Conservation (phyloP, 2,329 filamentous ascomycete species). For the Paramyrothecium roridum region DNA sequence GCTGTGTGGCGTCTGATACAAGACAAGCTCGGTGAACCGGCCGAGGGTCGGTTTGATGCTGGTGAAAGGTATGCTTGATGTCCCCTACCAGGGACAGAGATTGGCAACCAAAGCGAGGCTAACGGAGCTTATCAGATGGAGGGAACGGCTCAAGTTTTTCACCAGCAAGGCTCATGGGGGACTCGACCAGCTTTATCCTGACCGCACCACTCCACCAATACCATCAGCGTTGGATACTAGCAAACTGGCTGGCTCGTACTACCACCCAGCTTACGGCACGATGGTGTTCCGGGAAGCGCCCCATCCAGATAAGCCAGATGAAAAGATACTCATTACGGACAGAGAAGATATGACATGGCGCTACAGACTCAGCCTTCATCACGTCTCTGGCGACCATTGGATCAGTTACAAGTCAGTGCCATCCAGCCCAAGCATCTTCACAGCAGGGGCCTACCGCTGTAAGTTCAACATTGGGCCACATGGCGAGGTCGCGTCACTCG, state of each 20-base stretch:
- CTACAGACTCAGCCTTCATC: conserved; percentile 15
- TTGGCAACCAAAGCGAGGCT: not conserved
- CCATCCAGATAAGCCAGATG: conserved; percentile 5
- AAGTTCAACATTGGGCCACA: conserved; percentile 11
- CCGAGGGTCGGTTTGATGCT: conserved; percentile 12
- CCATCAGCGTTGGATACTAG: conserved; percentile 31
- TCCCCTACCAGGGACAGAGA: too few relatives aligned
- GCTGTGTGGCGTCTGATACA: conserved; percentile 24
- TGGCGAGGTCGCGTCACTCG: conserved; percentile 10
- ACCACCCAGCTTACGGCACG: conserved; percentile 35
- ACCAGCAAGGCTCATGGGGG: conserved; percentile 23
- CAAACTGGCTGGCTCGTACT: conserved; percentile 36
- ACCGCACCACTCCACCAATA: conserved; percentile 27
- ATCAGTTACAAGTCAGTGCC: conserved; percentile 7
- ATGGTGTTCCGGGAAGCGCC: conserved; percentile 14
- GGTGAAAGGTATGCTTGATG: conserved; percentile 11
- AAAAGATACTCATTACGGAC: conserved; percentile 18
- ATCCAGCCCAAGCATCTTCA: not conserved
- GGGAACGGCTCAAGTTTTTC: not conserved
- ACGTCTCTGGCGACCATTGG: conserved; percentile 24
- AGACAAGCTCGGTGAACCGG: conserved; percentile 21
- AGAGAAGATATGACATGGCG: conserved; percentile 18
- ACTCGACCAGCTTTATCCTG: conserved; percentile 32
- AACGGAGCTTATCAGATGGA: conserved; percentile 5
- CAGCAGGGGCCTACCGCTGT: conserved; percentile 4